Evolutionary conservation across 2,329 filamentous ascomycete species (phyloP).

Genomic region (Plenodomus lindquistii): DNA sequence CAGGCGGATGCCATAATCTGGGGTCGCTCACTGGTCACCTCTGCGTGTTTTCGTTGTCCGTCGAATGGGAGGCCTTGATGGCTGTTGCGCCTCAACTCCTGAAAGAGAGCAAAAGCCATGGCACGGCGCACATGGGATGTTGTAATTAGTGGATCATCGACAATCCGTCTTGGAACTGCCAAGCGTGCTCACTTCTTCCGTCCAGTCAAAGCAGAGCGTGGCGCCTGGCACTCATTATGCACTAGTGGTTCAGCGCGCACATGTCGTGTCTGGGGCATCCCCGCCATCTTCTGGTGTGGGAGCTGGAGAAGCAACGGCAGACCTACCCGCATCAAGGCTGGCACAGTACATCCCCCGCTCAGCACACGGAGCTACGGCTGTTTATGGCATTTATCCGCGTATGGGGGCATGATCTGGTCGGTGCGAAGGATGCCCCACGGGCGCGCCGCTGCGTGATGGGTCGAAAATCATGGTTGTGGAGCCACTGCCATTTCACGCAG

Average conservation of each 20-base stretch:
- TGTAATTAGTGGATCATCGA: slow-evolving; percentile 20
- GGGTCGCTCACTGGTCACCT: slow-evolving; percentile 6
- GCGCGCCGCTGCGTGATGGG: slow-evolving; percentile 10
- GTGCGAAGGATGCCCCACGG: slow-evolving; percentile 15
- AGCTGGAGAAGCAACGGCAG: slow-evolving; percentile 4
- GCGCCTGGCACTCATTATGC: slow-evolving; percentile 3
- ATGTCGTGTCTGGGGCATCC: slow-evolving; percentile 4
- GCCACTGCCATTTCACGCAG: neutral
- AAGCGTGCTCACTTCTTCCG: slow-evolving; percentile 19
- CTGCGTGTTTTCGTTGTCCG: slow-evolving; percentile 3
- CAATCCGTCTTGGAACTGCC: slow-evolving; percentile 24
- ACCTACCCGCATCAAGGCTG: slow-evolving; percentile 1
- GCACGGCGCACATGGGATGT: slow-evolving; percentile 7
- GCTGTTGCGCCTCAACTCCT: slow-evolving; percentile 3
- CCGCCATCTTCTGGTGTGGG: slow-evolving; percentile 1
- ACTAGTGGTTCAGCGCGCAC: neutral
- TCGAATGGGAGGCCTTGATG: slow-evolving; percentile 10
- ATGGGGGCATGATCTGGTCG: slow-evolving; percentile 10
- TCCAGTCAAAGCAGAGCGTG: slow-evolving; percentile 15
- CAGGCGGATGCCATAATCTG: slow-evolving; percentile 13
- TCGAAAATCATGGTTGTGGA: slow-evolving; percentile 1
- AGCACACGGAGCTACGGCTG: slow-evolving; percentile 15
- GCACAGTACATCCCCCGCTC: slow-evolving; percentile 6
- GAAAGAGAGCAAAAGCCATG: slow-evolving; percentile 7
- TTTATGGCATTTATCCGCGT: slow-evolving; percentile 24